Evolutionary conservation across 2,329 filamentous ascomycete species (phyloP).

Genomic region (Botrytis squamosa): DNA sequence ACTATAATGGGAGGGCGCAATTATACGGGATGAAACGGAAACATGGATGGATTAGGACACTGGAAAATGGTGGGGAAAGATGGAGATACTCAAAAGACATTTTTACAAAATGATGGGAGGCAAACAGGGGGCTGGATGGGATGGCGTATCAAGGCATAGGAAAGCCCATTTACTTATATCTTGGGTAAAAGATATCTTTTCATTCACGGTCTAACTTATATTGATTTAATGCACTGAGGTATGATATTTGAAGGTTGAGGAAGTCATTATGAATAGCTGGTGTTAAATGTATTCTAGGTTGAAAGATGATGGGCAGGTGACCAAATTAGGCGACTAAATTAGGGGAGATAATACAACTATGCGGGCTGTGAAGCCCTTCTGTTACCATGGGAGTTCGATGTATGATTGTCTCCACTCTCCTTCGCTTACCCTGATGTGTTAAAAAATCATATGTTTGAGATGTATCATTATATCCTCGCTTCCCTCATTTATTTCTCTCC

Average conservation of each 20-base stretch:
- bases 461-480: neutral
- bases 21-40: constrained; percentile 2
- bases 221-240: neutral
- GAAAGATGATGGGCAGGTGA: neutral
- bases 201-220: neutral
- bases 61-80: constrained; percentile 9
- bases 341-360: neutral
- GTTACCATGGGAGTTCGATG: neutral
- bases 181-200: constrained; percentile 5
- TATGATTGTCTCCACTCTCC: neutral
- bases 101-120: constrained; percentile 10
- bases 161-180: neutral
- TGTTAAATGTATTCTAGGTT: constrained; percentile 3
- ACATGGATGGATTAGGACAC: constrained; percentile 2
- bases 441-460: neutral
- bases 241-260: neutral
- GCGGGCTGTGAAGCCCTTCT: no score
- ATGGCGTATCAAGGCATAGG: constrained; percentile 8
- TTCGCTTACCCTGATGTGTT: neutral
- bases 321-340: neutral
- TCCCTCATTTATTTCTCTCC: neutral
- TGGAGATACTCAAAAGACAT: constrained; percentile 4
- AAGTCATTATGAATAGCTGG: neutral
- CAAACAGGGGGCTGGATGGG: constrained; percentile 5
- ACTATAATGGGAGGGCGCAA: neutral